Conservation (phyloP, 352 stramenopile species). For the Phytopythium helicoides region DNA sequence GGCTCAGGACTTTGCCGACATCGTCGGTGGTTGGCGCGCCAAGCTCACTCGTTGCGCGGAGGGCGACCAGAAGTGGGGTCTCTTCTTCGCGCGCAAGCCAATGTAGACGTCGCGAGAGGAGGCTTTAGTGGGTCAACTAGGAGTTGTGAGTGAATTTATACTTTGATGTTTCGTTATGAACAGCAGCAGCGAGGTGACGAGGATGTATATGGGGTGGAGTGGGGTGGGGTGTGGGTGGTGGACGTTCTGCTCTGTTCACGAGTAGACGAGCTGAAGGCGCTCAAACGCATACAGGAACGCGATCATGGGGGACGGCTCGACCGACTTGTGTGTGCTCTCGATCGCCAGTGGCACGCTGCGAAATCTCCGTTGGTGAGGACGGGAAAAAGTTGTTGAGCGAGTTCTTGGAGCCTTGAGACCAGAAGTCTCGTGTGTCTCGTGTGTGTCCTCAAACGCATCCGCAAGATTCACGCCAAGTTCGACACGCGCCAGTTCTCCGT, state of each 20-base stretch:
- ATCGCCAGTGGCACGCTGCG: background rate
- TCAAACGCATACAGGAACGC: slow-evolving; percentile 6
- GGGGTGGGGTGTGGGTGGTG: too few species aligned
- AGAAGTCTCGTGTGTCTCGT: too few species aligned
- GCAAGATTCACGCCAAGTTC: slow-evolving; percentile 3
- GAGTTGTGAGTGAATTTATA: too few species aligned
- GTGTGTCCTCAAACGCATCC: background rate
- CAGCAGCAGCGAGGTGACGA: too few species aligned
- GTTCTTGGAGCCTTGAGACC: too few species aligned
- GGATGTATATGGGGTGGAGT: too few species aligned
- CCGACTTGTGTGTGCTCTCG: too few species aligned
- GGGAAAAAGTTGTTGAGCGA: too few species aligned
- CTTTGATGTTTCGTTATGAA: too few species aligned
- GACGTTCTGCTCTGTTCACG: too few species aligned
- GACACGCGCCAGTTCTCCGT: background rate
- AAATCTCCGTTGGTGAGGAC: too few species aligned
- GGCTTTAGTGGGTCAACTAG: too few species aligned
- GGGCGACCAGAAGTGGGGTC: slow-evolving; percentile 75
- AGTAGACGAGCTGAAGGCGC: slow-evolving; percentile 1
- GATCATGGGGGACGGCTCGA: background rate
- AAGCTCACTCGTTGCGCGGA: slow-evolving; percentile 68
- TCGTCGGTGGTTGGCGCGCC: slow-evolving; percentile 64
- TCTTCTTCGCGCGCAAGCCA: slow-evolving; percentile 61
- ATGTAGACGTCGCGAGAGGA: background rate
- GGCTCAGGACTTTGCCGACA: slow-evolving; percentile 61